Percentiles rank a stretch among this genome's conserved stretches.
Evolutionary conservation across 2,329 filamentous ascomycete species (phyloP).

Genomic region (Xylaria polymorpha): DNA sequence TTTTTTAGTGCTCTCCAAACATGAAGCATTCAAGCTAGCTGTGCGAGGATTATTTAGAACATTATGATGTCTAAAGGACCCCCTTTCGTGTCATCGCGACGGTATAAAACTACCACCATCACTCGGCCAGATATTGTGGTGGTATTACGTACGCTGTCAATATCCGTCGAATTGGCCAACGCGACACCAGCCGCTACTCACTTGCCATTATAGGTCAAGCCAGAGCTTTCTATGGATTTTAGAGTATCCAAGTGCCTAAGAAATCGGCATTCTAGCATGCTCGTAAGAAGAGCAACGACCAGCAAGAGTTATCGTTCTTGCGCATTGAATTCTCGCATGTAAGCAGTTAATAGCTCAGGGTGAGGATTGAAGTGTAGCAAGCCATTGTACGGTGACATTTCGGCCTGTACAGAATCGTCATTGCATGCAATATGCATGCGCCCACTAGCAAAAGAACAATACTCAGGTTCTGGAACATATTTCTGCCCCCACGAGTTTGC

Average conservation of each 20-base stretch:
- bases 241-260: background rate
- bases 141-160: slow-evolving; percentile 21
- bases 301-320: background rate
- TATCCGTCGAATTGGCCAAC: slow-evolving; percentile 22
- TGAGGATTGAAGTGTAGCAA: slow-evolving; percentile 21
- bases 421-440: slow-evolving; percentile 40
- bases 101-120: slow-evolving; percentile 28
- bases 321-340: slow-evolving; percentile 17
- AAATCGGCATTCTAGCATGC: background rate
- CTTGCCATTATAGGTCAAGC: slow-evolving; percentile 19
- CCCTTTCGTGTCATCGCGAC: slow-evolving; percentile 36
- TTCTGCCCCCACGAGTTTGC: slow-evolving; percentile 39
- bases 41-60: slow-evolving; percentile 22
- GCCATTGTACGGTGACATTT: slow-evolving; percentile 40
- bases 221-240: slow-evolving; percentile 8
- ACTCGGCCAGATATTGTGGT: slow-evolving; percentile 26
- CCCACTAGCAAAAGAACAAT: slow-evolving; percentile 41
- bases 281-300: background rate
- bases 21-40: slow-evolving; percentile 18
- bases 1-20: slow-evolving; percentile 22
- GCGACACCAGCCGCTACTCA: slow-evolving; percentile 17
- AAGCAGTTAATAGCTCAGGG: slow-evolving; percentile 1
- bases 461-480: slow-evolving; percentile 42
- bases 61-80: slow-evolving; percentile 18
- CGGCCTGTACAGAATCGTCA: slow-evolving; percentile 43